Percentiles rank a stretch among this genome's conserved stretches.
These are phyloP conservation scores for Pseudogymnoascus sp. DNA, from an alignment of 2,329 filamentous ascomycete species.

Conservation along the genomic window DNA sequence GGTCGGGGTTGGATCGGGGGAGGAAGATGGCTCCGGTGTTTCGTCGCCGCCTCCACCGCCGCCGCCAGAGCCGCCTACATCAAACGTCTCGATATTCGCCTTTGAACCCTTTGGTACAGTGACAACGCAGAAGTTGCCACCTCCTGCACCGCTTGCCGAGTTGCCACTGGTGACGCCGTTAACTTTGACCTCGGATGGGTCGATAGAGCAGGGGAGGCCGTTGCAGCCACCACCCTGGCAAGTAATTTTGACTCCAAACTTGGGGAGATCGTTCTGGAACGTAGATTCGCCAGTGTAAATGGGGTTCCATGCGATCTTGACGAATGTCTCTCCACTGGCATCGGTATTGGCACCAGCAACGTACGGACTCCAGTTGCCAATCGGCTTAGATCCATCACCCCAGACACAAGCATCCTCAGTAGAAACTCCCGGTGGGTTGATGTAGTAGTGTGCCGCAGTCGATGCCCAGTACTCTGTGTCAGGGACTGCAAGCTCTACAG, in stretches of 20 bases:
- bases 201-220: constrained; percentile 67
- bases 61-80: constrained; percentile 23
- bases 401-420: constrained; percentile 60
- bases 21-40: not conserved
- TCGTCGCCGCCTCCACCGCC: not conserved
- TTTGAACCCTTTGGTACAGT: constrained; percentile 60
- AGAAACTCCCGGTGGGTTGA: constrained; percentile 64
- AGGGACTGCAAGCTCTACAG: constrained; percentile 61
- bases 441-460: constrained; percentile 71
- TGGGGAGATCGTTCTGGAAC: constrained; percentile 51
- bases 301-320: constrained; percentile 73
- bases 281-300: constrained; percentile 53
- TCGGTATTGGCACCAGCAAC: constrained; percentile 70
- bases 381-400: constrained; percentile 54
- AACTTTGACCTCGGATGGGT: constrained; percentile 48
- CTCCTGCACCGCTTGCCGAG: constrained; percentile 55
- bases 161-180: constrained; percentile 53
- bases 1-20: constrained; percentile 24
- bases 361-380: constrained; percentile 72
- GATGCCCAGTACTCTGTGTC: constrained; percentile 61
- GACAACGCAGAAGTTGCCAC: constrained; percentile 66
- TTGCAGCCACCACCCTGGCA: constrained; percentile 61
- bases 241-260: constrained; percentile 62
- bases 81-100: constrained; percentile 60
- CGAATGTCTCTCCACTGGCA: constrained; percentile 56